Base-by-base conservation (phyloP, 1,284 basidiomycete species). In the Fomes fomentarius region DNA sequence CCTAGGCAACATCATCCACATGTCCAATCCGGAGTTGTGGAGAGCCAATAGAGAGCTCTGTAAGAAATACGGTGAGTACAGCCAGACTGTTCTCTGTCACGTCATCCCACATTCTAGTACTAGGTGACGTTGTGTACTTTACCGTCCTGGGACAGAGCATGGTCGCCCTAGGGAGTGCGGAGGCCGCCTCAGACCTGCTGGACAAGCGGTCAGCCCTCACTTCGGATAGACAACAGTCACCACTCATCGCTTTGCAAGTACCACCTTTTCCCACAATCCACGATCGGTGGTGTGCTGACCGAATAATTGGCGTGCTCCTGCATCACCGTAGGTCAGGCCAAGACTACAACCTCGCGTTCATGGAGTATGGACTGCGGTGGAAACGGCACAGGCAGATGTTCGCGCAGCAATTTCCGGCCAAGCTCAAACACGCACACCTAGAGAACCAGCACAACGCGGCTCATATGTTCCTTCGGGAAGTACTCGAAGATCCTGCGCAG, bases 301-400 rank as follows among this genome's bases (percentile, higher is more conserved):
- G n/a, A n/a, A n/a, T n/a, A n/a, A n/a, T n/a, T n/a, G n/a, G n/a
- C n/a, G n/a, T n/a, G n/a, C n/a, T n/a, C n/a, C n/a, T n/a, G n/a
- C n/a, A n/a, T n/a, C n/a, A n/a, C n/a, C n/a, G n/a, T 5, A 15
- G 17, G 3, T 12, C 14, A 25, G 39, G 58, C 17, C 3, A 10
- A 3, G 31, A 57, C 61, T 46, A 59, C 53, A n/a, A 2, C 57
- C 54, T 57, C n/a, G 45, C 57, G 0, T 17, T 54, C 19, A 61
- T 59, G 37, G 41, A 44, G 4, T 64, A 66, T 37, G 56, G 61
- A 0, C 44, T 56, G 9, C 41, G 37, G 25, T 63, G 67, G 67
- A 50, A 60, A 11, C 35, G 35, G 2, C 55, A 56, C 17, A 53
- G 66, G 1, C 61, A 57, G 15, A 28, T 57, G 10, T 53, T 65